Conservation (phyloP, 768 basidiomycete species). For the Kwoniella shandongensis region DNA sequence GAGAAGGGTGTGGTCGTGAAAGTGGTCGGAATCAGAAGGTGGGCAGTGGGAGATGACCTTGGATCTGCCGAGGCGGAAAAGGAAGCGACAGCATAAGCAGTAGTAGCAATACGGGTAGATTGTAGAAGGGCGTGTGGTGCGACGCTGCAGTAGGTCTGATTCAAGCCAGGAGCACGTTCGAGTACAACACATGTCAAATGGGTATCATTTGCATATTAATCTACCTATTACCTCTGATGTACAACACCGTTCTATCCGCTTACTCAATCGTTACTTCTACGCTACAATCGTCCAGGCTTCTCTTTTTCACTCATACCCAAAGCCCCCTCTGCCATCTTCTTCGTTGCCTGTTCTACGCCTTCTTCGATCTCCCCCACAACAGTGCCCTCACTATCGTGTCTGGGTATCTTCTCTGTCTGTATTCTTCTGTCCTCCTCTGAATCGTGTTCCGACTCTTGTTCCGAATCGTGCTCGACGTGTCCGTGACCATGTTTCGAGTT, state of each 20-base stretch:
- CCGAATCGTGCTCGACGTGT: background rate
- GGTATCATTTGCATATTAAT: too few relatives aligned
- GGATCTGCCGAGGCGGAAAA: background rate
- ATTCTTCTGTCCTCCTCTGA: background rate
- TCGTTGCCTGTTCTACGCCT: conserved; percentile 21
- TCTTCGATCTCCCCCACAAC: conserved; percentile 11
- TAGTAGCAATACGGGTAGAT: too few relatives aligned
- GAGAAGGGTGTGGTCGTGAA: conserved; percentile 41
- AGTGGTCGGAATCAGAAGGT: conserved; percentile 47
- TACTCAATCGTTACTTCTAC: too few relatives aligned
- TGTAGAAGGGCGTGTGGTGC: too few relatives aligned
- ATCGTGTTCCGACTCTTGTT: too few relatives aligned
- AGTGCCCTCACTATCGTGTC: conserved; percentile 11
- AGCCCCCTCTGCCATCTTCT: conserved; percentile 11
- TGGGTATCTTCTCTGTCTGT: background rate
- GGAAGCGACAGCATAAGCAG: background rate
- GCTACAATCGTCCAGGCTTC: too few relatives aligned
- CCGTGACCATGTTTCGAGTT: background rate
- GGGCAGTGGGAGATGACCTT: conserved; percentile 45
- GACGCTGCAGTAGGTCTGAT: too few relatives aligned
- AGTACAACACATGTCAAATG: too few relatives aligned
- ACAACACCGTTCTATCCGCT: too few relatives aligned
- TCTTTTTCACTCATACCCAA: conserved; percentile 1
- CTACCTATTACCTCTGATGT: too few relatives aligned
- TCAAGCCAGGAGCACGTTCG: too few relatives aligned